Conservation (phyloP, 139 green algal species). For the Gonium pectorale region DNA sequence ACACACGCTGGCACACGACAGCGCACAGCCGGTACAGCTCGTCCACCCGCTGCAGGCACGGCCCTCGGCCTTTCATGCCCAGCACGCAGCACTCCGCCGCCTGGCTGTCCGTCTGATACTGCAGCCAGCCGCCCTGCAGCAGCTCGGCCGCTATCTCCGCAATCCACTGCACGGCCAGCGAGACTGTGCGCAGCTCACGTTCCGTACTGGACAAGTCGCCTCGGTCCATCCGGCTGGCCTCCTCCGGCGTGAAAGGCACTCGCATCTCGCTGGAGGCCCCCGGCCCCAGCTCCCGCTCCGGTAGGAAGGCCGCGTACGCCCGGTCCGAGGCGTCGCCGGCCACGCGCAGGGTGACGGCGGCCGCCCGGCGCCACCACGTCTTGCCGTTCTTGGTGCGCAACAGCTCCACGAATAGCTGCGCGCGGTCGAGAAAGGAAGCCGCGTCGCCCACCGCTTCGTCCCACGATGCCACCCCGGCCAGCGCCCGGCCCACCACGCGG, state of each 20-base stretch:
- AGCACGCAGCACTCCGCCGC: background rate
- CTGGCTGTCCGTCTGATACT: conserved; percentile 27
- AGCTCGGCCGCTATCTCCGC: background rate
- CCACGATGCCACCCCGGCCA: background rate
- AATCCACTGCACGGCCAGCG: background rate
- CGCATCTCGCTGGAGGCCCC: background rate
- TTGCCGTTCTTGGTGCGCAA: background rate
- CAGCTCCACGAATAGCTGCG: background rate
- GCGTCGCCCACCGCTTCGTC: conserved; percentile 1
- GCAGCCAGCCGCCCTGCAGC: background rate
- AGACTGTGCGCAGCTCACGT: background rate
- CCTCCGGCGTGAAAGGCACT: background rate
- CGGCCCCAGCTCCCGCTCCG: background rate
- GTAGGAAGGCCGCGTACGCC: background rate
- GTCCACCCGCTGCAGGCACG: background rate
- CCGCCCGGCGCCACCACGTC: background rate
- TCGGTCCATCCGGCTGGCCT: background rate
- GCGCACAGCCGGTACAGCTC: conserved; percentile 15
- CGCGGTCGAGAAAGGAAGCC: background rate
- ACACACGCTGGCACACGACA: no score
- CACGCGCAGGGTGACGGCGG: background rate
- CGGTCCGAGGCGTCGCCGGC: conserved; percentile 18
- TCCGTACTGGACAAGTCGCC: conserved; percentile 17
- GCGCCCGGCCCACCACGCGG: background rate
- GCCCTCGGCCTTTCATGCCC: background rate